Evolutionary conservation across 768 basidiomycete genomes (phyloP), one percentile per base, ranked within the genome.

Genomic region (Xerocomus potaroensis): DNA sequence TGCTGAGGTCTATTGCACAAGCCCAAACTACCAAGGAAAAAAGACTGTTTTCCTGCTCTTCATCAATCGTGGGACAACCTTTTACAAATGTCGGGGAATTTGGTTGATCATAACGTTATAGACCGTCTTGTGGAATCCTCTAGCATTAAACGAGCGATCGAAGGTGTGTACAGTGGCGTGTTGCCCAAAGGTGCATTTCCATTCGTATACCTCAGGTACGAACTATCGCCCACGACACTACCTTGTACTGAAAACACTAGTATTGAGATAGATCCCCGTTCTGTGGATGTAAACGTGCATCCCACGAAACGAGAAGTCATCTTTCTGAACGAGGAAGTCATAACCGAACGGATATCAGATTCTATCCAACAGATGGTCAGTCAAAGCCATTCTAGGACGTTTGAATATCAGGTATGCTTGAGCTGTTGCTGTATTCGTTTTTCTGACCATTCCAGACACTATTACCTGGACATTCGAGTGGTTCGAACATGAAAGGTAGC

Each of bases 241-340:
- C 36, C 26, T 15, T 31, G 24, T 11, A 41, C 48, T 50, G 12
- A 41, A 40, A 34, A 38, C 37, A 21, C 22, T 49, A 94, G 93
- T 55, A 65, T 98, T 34, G 73, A 83, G 33, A 84, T 97, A 55
- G 84, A 92, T 50, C 91, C 93, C 0, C 77, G 81, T 24, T 82
- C 87, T 21, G 86, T 99, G 15, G 96, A 99, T 57, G 94, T 97
- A 44, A 99, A 99, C 57, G 92, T 98, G 8, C 94, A 97, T 62
- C 96, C 95, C 0, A 98, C 96, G 2, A 99, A 99, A 64, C 86
- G 88, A 36, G 94, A 97, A 63, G 92, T 97, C 1, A 90, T 92
- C 55, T 98, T 98, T 59, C 65, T 97, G 40, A 81, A 96, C 51
- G 92, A 98, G 63, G 95, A 97, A 43, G 72, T 69, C 12, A 89